phyloP scores from a whole-genome alignment of 2,329 filamentous ascomycete genomes.

The Stemphylium beticola region DNA sequence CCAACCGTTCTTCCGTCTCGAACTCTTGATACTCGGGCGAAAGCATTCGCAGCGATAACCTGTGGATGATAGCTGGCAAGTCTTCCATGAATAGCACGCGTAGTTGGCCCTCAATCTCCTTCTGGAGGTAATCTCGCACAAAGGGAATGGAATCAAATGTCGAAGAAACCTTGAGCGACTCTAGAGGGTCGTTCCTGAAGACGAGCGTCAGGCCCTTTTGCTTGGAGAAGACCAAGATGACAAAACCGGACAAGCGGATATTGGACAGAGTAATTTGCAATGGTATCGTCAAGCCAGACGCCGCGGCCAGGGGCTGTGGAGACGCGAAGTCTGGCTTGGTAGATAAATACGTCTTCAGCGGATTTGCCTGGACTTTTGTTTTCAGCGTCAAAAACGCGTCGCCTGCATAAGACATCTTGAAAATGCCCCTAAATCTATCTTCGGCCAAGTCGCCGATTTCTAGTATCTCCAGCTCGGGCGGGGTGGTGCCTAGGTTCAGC shows the following conservation, averaged over 20 bases:
- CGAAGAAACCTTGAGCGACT: constrained; percentile 97
- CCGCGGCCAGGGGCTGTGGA: constrained; percentile 87
- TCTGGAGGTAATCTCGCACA: constrained; percentile 94
- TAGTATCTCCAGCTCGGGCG: constrained; percentile 93
- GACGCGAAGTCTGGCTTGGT: constrained; percentile 93
- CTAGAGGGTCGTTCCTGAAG: constrained; percentile 96
- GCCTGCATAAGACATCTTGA: constrained; percentile 98
- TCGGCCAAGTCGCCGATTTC: constrained; percentile 98
- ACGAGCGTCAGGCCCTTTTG: constrained; percentile 96
- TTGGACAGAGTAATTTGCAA: constrained; percentile 95
- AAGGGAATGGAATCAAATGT: constrained; percentile 99
- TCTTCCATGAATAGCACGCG: constrained; percentile 98
- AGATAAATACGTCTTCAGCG: constrained; percentile 91
- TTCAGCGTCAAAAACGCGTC: constrained; percentile 95
- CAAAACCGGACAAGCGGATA: constrained; percentile 94
- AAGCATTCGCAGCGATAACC: constrained; percentile 85
- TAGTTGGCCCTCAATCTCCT: constrained; percentile 92
- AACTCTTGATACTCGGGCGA: constrained; percentile 81
- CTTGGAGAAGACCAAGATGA: constrained; percentile 96
- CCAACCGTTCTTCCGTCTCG: constrained; percentile 63
- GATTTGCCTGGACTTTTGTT: constrained; percentile 96
- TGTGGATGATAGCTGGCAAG: constrained; percentile 92
- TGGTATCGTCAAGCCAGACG: constrained; percentile 94
- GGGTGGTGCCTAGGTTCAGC: constrained; percentile 92
- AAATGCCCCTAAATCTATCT: constrained; percentile 95